These are phyloP conservation scores for Neonectria coccinea DNA, from an alignment of 2,329 filamentous ascomycete genomes.

Conservation along the genomic window DNA sequence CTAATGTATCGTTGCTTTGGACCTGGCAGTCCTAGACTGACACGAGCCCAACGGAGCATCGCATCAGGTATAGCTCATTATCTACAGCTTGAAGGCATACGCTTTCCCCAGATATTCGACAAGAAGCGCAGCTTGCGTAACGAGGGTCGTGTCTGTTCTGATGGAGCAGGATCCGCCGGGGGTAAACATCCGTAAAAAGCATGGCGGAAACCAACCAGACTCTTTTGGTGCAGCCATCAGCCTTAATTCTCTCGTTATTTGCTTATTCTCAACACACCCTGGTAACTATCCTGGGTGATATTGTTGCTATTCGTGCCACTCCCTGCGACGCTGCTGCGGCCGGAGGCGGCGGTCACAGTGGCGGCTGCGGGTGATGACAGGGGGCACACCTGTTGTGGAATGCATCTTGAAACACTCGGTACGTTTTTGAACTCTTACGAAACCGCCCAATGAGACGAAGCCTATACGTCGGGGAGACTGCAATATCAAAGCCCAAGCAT, in stretches of 20 bases:
- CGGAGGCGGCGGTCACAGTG: not conserved
- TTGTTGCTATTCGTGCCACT: not conserved
- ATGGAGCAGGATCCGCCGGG: not conserved
- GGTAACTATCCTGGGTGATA: not conserved
- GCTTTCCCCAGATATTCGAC: not conserved
- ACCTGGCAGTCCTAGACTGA: not conserved
- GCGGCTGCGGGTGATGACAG: not conserved
- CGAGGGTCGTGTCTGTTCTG: too few relatives aligned
- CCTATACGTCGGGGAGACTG: not conserved
- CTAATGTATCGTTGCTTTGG: not conserved
- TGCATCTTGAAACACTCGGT: not conserved
- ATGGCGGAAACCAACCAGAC: constrained; percentile 5
- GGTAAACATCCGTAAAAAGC: not conserved
- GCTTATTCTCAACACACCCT: not conserved
- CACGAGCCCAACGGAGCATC: not conserved
- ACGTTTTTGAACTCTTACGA: not conserved
- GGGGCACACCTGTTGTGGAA: not conserved
- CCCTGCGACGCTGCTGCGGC: not conserved
- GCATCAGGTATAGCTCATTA: not conserved
- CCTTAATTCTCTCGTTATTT: constrained; percentile 3
- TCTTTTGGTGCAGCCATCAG: not conserved
- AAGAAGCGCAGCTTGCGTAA: not conserved
- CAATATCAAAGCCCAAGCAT: not conserved
- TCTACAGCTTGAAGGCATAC: not conserved
- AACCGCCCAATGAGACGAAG: not conserved